Conservation (phyloP, 805 yeast species). For the Clavispora asparagi region DNA sequence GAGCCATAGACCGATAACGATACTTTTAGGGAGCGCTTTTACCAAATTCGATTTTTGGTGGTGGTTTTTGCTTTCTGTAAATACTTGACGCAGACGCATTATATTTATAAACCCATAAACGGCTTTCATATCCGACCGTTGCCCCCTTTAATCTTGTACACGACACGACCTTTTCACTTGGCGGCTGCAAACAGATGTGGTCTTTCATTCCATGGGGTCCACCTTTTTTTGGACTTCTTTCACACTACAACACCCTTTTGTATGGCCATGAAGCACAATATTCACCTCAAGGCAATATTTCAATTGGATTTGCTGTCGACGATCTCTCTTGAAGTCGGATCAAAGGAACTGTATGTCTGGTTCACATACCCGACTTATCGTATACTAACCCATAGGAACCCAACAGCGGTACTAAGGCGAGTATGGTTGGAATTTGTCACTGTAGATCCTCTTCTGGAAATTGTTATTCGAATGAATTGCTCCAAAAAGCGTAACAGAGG, state of each 20-base stretch:
- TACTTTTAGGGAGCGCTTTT: too few relatives aligned
- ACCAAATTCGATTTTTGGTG: background rate
- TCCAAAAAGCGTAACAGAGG: background rate
- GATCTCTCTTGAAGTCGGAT: background rate
- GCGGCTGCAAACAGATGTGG: background rate
- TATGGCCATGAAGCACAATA: background rate
- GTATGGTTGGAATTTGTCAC: background rate
- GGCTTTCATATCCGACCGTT: too few relatives aligned
- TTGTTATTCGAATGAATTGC: background rate
- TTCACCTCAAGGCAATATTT: background rate
- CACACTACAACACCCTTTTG: too few relatives aligned
- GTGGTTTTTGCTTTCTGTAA: background rate
- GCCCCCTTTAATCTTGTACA: too few relatives aligned
- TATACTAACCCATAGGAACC: background rate
- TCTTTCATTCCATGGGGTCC: too few relatives aligned
- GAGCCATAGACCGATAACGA: too few relatives aligned
- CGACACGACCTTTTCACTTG: background rate
- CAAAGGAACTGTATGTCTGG: background rate
- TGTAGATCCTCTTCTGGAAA: background rate
- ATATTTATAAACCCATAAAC: background rate
- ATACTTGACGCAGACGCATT: background rate
- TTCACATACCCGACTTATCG: background rate
- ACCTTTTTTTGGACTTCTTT: too few relatives aligned
- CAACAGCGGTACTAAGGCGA: background rate
- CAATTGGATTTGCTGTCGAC: background rate